Percentiles rank a stretch among this genome's conserved stretches.
Conservation (phyloP, 2,329 filamentous ascomycete species). For the Colletotrichum falcatum region DNA sequence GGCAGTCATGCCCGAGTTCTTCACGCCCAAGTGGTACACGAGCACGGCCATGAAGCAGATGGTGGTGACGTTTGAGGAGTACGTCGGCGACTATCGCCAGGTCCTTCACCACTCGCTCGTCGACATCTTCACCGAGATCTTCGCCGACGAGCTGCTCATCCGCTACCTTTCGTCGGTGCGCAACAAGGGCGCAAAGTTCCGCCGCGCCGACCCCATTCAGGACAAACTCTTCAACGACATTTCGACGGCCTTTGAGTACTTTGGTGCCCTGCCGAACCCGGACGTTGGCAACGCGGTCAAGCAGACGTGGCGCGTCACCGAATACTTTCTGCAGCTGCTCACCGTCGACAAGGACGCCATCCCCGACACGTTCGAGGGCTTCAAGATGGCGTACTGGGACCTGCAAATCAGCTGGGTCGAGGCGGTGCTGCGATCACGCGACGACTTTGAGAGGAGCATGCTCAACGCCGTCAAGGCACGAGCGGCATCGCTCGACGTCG, state of each 20-base stretch:
- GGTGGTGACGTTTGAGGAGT: conserved; percentile 94
- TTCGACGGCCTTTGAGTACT: conserved; percentile 89
- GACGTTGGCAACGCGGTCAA: conserved; percentile 82
- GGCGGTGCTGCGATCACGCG: conserved; percentile 84
- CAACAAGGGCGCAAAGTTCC: conserved; percentile 92
- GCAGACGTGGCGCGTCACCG: conserved; percentile 91
- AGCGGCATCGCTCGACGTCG: conserved; percentile 86
- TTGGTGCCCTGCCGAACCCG: conserved; percentile 76
- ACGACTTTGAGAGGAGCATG: conserved; percentile 95
- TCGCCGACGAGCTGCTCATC: conserved; percentile 90
- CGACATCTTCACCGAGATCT: conserved; percentile 93
- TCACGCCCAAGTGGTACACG: conserved; percentile 90
- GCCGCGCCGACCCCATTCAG: conserved; percentile 85
- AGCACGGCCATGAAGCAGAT: conserved; percentile 92
- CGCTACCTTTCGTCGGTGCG: conserved; percentile 86
- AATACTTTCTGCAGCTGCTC: conserved; percentile 85
- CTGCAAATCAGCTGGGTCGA: conserved; percentile 96
- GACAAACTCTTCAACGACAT: conserved; percentile 97
- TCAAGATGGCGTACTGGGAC: conserved; percentile 93
- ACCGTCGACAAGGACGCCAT: conserved; percentile 79
- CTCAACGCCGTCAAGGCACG: conserved; percentile 87
- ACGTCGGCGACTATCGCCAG: conserved; percentile 86
- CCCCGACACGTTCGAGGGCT: conserved; percentile 81
- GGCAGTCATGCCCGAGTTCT: conserved; percentile 86
- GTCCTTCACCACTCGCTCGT: conserved; percentile 88